Evolutionary conservation across 371 early-diverging fungal species (phyloP).

Genomic region (Coemansia sp.): DNA sequence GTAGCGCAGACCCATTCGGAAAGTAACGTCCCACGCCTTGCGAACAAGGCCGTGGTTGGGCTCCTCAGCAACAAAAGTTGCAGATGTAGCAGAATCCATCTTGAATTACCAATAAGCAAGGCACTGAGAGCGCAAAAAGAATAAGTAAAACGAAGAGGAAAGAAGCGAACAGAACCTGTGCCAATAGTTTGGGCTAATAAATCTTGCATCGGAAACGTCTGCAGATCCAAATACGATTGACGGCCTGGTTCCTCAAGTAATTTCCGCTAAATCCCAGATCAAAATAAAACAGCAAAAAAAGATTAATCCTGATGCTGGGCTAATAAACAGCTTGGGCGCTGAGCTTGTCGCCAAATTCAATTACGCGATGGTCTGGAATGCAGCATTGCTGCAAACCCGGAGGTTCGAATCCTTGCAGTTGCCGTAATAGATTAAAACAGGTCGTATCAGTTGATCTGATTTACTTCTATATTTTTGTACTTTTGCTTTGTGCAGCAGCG

Average conservation of each 20-base stretch:
- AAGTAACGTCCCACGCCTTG: slow-evolving; percentile 44
- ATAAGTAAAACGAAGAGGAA: neutral
- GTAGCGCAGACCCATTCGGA: slow-evolving; percentile 64
- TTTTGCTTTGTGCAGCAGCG: neutral
- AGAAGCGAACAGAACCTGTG: neutral
- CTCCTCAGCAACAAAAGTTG: neutral
- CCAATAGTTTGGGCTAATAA: too few relatives aligned
- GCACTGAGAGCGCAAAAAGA: neutral
- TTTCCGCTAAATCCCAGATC: too few relatives aligned
- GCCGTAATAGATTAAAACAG: slow-evolving; percentile 47
- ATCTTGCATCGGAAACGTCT: too few relatives aligned
- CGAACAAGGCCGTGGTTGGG: slow-evolving; percentile 30
- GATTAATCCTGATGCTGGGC: too few relatives aligned
- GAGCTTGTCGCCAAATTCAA: too few relatives aligned
- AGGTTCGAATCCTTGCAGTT: slow-evolving; percentile 40
- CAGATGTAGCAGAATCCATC: slow-evolving; percentile 9
- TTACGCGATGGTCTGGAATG: neutral
- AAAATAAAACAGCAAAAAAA: too few relatives aligned
- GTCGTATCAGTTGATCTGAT: slow-evolving; percentile 31
- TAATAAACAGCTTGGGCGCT: too few relatives aligned
- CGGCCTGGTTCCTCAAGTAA: too few relatives aligned
- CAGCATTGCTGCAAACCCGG: neutral
- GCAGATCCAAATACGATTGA: too few relatives aligned
- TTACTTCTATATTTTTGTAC: slow-evolving; percentile 26
- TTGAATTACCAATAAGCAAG: neutral